Evolutionary conservation across 1,284 basidiomycete genomes (phyloP), one percentile per base, ranked within the genome.

Genomic region (Ustilago nuda): DNA sequence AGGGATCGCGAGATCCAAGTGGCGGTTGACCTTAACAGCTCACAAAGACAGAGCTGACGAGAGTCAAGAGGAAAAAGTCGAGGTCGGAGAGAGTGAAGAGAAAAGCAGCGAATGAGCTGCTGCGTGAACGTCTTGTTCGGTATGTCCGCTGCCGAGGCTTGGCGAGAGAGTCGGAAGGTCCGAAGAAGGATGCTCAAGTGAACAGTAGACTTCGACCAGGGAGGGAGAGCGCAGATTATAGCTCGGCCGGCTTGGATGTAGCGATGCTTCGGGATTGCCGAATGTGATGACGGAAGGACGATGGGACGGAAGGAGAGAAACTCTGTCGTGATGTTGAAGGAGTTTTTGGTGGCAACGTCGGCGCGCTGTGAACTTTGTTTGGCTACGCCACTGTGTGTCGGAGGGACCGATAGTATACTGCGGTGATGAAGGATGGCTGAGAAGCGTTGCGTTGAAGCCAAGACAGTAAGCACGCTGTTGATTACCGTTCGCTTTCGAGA

Each of bases 1-100:
- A 53, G 45, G 17, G 36, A 17, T 36, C 51, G 58, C 70, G 64
- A 67, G 65, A 53, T 72, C 43, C 70, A 72, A 72, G 70, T 66
- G 70, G 69, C 60, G 3, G 45, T 63, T 32, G 70, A 72, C 64
- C 63, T 56, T 56, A n/a, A 33, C 45, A 36, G 45, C 43, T 45
- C 59, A 66, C 60, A 23, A 27, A 53, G 17, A 19, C 8, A 56
- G 57, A n/a, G 50, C 64, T 43, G 64, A 32, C 27, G 13, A 41
- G 60, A 66, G 56, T 72, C 57, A 19, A 13, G 8, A 7, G 23
- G 17, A 17, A 32, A 33, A 17, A 19, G 19, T 1, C 15, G 37
- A 39, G 37, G 15, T 39, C 37, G 11, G 23, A 11, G 11, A 4
- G 15, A 39, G 37, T 4, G 48, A 50, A 32, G 23, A 45, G 43